Conservation (phyloP, 2,329 filamentous ascomycete species). For the Pestalotiopsis sp. region DNA sequence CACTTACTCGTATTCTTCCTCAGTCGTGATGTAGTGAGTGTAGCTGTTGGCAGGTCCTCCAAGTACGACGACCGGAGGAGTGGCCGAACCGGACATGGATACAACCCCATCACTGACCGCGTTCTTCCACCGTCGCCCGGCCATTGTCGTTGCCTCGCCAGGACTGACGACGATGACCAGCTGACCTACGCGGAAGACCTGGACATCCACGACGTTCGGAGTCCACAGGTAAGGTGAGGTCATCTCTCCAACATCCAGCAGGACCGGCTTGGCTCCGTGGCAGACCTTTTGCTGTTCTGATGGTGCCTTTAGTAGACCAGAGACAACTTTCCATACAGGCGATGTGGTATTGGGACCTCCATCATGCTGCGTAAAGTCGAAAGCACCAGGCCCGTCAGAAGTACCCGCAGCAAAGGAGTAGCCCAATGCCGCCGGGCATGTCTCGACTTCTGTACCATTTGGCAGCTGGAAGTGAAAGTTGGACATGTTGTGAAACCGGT, state of each 20-base stretch:
- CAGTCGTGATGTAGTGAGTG: conserved; percentile 78
- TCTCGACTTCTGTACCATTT: conserved; percentile 71
- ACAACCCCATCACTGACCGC: conserved; percentile 62
- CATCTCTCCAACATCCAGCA: conserved; percentile 88
- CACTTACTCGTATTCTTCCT: conserved; percentile 70
- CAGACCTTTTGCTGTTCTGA: conserved; percentile 71
- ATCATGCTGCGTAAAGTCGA: conserved; percentile 91
- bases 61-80: conserved; percentile 72
- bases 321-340: conserved; percentile 79
- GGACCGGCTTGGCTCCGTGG: conserved; percentile 79
- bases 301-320: conserved; percentile 71
- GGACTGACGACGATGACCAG: conserved; percentile 82
- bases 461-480: conserved; percentile 73
- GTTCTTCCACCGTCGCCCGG: conserved; percentile 82
- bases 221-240: conserved; percentile 80
- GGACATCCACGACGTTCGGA: conserved; percentile 89
- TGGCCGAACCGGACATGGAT: conserved; percentile 41
- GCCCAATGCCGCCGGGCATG: conserved; percentile 85
- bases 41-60: conserved; percentile 92
- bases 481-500: conserved; percentile 83
- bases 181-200: conserved; percentile 82
- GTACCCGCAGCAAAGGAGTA: conserved; percentile 94
- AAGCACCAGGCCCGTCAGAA: conserved; percentile 85
- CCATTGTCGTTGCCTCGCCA: conserved; percentile 91
- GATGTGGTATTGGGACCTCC: conserved; percentile 66